These are phyloP conservation scores for Scheffersomyces illinoinensis DNA, from an alignment of 1,139 yeast species.

Conservation along the genomic window DNA sequence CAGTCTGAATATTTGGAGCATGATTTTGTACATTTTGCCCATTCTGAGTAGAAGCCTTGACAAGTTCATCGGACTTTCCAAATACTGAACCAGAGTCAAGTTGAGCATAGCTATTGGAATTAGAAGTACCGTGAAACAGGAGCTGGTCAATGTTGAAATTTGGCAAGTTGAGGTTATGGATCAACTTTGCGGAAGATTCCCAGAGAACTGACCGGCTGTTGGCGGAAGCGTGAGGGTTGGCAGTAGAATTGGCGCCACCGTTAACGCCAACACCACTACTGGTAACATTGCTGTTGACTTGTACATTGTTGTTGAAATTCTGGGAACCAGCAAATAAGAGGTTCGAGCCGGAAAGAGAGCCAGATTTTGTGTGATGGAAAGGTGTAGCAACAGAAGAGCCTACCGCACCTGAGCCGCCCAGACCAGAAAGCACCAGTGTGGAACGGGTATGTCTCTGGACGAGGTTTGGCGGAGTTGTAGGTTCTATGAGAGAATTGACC, in stretches of 20 bases:
- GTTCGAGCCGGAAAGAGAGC: not conserved
- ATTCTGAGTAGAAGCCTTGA: not conserved
- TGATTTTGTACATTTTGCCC: not conserved
- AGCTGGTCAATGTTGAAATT: conserved; percentile 25
- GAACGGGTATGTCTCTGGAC: not conserved
- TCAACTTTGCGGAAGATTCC: conserved; percentile 30
- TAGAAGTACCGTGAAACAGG: not conserved
- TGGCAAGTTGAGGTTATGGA: conserved; percentile 29
- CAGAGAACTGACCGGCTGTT: conserved; percentile 24
- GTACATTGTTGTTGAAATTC: not conserved
- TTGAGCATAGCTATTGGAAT: not conserved
- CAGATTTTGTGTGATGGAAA: not conserved
- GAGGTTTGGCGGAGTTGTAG: conserved; percentile 39
- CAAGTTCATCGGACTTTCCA: not conserved
- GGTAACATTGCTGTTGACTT: not conserved
- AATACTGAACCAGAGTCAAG: not conserved
- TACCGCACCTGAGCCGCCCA: not conserved
- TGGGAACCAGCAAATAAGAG: not conserved
- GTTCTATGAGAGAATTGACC: conserved; percentile 37
- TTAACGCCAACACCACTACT: conserved; percentile 1
- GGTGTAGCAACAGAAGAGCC: not conserved
- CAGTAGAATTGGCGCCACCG: not conserved
- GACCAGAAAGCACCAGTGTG: not conserved
- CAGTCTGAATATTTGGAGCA: not conserved
- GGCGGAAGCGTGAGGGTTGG: not conserved